Evolutionary conservation across 768 basidiomycete species (phyloP).

Genomic region (Termitomyces sp.): DNA sequence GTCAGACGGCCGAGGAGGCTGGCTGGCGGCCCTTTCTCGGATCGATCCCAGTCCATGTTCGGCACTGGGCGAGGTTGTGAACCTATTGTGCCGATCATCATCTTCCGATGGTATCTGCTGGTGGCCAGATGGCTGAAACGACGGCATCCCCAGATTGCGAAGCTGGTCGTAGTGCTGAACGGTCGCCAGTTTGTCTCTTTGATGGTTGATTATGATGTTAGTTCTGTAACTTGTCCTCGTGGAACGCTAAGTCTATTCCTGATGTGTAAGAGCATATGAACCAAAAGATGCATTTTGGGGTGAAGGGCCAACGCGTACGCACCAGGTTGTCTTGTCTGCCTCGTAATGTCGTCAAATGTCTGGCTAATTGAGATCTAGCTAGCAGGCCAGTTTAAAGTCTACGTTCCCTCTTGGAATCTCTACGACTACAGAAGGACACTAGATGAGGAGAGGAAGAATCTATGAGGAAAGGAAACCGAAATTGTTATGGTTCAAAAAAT

Average conservation of each 20-base stretch:
- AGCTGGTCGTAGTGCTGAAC: conserved; percentile 18
- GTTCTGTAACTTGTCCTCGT: conserved; percentile 9
- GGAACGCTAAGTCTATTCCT: conserved; percentile 4
- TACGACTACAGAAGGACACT: conserved; percentile 12
- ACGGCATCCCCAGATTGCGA: conserved; percentile 16
- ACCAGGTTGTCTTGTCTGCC: conserved; percentile 10
- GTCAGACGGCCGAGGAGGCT: conserved; percentile 54
- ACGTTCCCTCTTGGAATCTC: conserved; percentile 10
- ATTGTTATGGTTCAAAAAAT: conserved; percentile 15
- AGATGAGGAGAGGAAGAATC: conserved; percentile 14
- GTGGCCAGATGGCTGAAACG: conserved; percentile 25
- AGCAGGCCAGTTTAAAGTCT: conserved; percentile 6
- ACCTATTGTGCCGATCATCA: conserved; percentile 57
- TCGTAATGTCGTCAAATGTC: conserved; percentile 13
- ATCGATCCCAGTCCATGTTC: conserved; percentile 39
- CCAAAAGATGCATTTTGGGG: neutral
- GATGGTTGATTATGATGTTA: conserved; percentile 10
- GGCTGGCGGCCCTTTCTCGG: conserved; percentile 64
- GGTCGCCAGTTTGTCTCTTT: conserved; percentile 17
- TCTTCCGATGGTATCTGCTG: conserved; percentile 35
- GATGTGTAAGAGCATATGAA: conserved; percentile 2
- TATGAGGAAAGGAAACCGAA: conserved; percentile 14
- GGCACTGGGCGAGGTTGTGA: conserved; percentile 34
- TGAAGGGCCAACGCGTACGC: conserved; percentile 1
- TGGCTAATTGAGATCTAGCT: conserved; percentile 14